A percentile compares a stretch with the other conserved stretches of the same genome.
These are phyloP conservation scores for Psilocybe cyanescens DNA, from an alignment of 768 basidiomycete species.

Conservation along the genomic window DNA sequence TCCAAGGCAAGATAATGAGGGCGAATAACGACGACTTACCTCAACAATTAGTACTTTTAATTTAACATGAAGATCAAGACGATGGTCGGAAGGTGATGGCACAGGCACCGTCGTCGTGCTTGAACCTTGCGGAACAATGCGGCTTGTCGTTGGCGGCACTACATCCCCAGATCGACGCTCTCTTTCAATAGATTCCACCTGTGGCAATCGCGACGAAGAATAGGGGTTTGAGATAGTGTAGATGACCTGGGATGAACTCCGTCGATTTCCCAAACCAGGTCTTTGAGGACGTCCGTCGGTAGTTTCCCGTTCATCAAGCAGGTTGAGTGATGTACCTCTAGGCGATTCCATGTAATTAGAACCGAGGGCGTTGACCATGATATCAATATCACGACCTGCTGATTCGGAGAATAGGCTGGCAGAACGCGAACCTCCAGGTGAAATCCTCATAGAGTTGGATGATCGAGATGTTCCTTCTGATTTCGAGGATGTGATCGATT, in stretches of 20 bases:
- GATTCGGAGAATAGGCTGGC: constrained; percentile 25
- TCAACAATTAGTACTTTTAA: constrained; percentile 69
- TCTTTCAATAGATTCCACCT: not conserved
- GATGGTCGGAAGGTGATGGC: not conserved
- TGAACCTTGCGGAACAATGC: not conserved
- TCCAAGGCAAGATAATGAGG: not conserved
- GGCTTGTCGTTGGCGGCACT: not conserved
- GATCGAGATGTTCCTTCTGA: constrained; percentile 18
- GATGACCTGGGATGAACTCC: not conserved
- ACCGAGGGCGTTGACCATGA: constrained; percentile 52
- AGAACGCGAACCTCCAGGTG: constrained; percentile 27
- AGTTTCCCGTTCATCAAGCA: not conserved
- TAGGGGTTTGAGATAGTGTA: not conserved
- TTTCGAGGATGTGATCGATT: not conserved
- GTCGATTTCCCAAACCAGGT: not conserved
- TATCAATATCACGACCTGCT: constrained; percentile 40
- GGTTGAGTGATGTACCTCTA: not conserved
- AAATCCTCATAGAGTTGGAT: constrained; percentile 22
- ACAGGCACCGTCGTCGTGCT: not conserved
- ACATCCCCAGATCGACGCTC: not conserved
- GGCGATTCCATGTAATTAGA: constrained; percentile 35
- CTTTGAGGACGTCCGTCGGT: not conserved
- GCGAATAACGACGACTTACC: constrained; percentile 36
- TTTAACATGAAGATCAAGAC: constrained; percentile 11
- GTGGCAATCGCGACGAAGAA: not conserved